Evolutionary conservation across 169 alveolate genomes (phyloP).

Genomic region (Perkinsus chesapeaki): DNA sequence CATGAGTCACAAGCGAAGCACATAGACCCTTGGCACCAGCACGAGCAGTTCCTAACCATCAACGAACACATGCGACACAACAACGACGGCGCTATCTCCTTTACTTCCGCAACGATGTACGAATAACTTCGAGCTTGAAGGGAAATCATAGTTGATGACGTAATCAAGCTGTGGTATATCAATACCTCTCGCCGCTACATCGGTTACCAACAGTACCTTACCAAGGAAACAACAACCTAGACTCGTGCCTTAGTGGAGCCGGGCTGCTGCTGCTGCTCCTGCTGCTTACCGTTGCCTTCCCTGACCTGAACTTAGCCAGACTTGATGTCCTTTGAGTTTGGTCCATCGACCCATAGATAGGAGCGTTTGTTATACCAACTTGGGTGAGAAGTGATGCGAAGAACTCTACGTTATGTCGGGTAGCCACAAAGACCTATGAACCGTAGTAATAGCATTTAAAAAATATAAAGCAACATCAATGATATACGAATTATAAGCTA

Average conservation of each 20-base stretch:
- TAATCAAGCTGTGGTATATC: slow-evolving; percentile 84
- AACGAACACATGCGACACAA: neutral
- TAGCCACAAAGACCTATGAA: slow-evolving; percentile 74
- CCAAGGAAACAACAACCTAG: neutral
- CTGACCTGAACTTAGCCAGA: neutral
- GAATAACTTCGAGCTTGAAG: slow-evolving; percentile 84
- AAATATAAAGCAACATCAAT: too few relatives aligned
- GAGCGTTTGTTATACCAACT: slow-evolving; percentile 40
- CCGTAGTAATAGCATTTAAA: too few relatives aligned
- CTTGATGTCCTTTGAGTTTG: slow-evolving; percentile 51
- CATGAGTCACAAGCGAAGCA: slow-evolving; percentile 41
- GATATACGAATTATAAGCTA: too few relatives aligned
- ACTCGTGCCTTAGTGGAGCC: slow-evolving; percentile 19
- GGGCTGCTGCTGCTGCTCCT: slow-evolving; percentile 22
- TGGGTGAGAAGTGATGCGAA: slow-evolving; percentile 44
- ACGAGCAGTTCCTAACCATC: slow-evolving; percentile 83
- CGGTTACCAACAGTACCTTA: slow-evolving; percentile 87
- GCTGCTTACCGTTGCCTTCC: slow-evolving; percentile 15
- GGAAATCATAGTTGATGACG: slow-evolving; percentile 95
- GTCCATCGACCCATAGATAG: slow-evolving; percentile 80
- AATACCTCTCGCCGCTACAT: slow-evolving; percentile 98
- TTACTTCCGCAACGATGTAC: slow-evolving; percentile 93
- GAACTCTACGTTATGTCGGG: slow-evolving; percentile 83
- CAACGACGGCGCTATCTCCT: slow-evolving; percentile 2
- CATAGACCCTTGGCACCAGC: slow-evolving; percentile 72